phyloP scores from a whole-genome alignment of 1,284 basidiomycete genomes.

The Ganoderma sinense region DNA sequence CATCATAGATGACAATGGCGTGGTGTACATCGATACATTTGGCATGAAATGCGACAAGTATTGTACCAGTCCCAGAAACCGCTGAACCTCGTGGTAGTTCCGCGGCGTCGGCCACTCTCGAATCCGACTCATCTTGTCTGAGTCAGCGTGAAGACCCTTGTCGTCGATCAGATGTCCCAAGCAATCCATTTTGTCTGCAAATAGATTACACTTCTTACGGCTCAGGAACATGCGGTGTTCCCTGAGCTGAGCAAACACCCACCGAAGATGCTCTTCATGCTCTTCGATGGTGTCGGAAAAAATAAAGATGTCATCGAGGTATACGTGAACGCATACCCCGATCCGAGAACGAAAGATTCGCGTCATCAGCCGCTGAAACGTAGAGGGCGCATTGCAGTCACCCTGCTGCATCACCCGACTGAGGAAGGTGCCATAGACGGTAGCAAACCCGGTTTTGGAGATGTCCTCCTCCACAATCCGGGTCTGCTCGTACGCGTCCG shows the following conservation, averaged over 20 bases:
- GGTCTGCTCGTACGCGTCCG: constrained; percentile 40
- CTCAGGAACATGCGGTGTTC: constrained; percentile 36
- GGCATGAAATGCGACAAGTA: constrained; percentile 47
- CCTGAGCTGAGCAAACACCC: constrained; percentile 34
- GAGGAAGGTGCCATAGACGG: constrained; percentile 36
- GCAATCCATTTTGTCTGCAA: constrained; percentile 33
- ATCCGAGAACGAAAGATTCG: constrained; percentile 40
- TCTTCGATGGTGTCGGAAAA: constrained; percentile 38
- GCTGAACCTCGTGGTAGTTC: constrained; percentile 46
- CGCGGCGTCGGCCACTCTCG: constrained; percentile 37
- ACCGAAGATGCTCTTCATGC: constrained; percentile 38
- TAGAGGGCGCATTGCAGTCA: constrained; percentile 43
- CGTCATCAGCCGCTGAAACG: constrained; percentile 44
- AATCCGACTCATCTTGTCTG: constrained; percentile 36
- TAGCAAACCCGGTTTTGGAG: constrained; percentile 36
- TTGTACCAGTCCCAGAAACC: constrained; percentile 49
- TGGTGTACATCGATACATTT: constrained; percentile 42
- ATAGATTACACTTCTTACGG: constrained; percentile 35
- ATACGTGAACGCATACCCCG: constrained; percentile 39
- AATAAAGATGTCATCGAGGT: constrained; percentile 47
- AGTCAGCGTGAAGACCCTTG: constrained; percentile 37
- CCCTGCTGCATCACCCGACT: constrained; percentile 39
- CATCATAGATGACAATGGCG: constrained; percentile 26
- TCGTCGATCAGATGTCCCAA: constrained; percentile 42
- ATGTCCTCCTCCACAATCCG: constrained; percentile 30